These are phyloP conservation scores for Monosporascus sp. DNA, from an alignment of 2,329 filamentous ascomycete species.

Conservation along the genomic window DNA sequence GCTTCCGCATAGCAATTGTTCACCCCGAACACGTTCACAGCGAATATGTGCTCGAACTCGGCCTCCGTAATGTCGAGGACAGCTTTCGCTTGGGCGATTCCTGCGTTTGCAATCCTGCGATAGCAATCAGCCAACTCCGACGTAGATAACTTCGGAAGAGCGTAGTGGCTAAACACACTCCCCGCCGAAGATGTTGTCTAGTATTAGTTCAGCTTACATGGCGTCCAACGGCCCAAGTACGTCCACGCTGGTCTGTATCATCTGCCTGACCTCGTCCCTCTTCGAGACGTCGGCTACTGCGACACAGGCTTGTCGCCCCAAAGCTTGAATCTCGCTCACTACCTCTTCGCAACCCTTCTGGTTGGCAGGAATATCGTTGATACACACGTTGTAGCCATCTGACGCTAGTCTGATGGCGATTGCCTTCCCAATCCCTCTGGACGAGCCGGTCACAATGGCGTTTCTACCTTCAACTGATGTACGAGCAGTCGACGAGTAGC, in stretches of 20 bases:
- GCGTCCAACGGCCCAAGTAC: constrained; percentile 46
- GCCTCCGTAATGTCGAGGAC: constrained; percentile 52
- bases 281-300: constrained; percentile 59
- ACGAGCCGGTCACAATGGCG: constrained; percentile 25
- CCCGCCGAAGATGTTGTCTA: too few species aligned
- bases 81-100: constrained; percentile 53
- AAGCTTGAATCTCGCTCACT: constrained; percentile 45
- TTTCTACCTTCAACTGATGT: constrained; percentile 11
- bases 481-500: constrained; percentile 16
- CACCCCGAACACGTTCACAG: constrained; percentile 60
- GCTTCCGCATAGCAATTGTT: constrained; percentile 62
- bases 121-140: constrained; percentile 11
- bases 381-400: constrained; percentile 62
- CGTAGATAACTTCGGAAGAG: too few species aligned
- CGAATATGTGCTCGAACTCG: constrained; percentile 56
- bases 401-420: constrained; percentile 59
- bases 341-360: constrained; percentile 46
- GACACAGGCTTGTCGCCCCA: constrained; percentile 49
- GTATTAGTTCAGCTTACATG: constrained; percentile 20
- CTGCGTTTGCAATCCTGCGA: constrained; percentile 56
- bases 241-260: constrained; percentile 47
- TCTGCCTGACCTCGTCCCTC: constrained; percentile 41
- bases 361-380: constrained; percentile 58
- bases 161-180: not conserved
- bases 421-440: constrained; percentile 48